A percentile compares a stretch with the other conserved stretches of the same genome.
Conservation (phyloP, 2,329 filamentous ascomycete genomes). For the Ampelomyces quisqualis region DNA sequence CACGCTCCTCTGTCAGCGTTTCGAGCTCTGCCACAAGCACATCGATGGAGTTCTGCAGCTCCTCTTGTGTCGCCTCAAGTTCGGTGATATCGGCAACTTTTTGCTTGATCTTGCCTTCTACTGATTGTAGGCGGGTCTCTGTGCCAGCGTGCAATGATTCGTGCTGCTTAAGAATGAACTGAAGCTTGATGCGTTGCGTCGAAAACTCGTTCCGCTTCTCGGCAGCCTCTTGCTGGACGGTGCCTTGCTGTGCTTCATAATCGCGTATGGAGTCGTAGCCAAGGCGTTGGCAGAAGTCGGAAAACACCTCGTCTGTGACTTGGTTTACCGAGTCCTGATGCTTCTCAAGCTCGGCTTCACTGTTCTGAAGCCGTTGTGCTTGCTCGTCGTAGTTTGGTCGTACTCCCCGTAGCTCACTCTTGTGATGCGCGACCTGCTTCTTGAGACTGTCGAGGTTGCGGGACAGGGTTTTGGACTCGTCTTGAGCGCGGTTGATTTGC, state of each 20-base stretch:
- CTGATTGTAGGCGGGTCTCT: conserved; percentile 65
- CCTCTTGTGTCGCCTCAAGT: conserved; percentile 70
- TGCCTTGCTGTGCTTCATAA: conserved; percentile 91
- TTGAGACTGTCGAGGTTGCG: conserved; percentile 83
- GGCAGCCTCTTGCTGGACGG: conserved; percentile 83
- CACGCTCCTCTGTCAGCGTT: conserved; percentile 69
- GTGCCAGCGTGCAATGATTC: conserved; percentile 72
- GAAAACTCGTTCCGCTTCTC: conserved; percentile 86
- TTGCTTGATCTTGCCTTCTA: conserved; percentile 66
- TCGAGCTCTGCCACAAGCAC: conserved; percentile 75
- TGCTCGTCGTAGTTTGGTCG: conserved; percentile 78
- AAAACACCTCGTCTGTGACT: conserved; percentile 87
- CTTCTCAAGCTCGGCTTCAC: conserved; percentile 57
- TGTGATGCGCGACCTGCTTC: conserved; percentile 73
- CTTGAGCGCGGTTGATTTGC: conserved; percentile 67
- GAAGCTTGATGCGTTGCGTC: conserved; percentile 67
- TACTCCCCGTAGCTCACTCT: conserved; percentile 71
- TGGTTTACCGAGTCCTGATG: conserved; percentile 67
- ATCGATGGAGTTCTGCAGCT: conserved; percentile 72
- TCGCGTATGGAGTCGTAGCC: conserved; percentile 88
- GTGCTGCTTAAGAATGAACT: conserved; percentile 63
- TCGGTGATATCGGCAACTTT: conserved; percentile 64
- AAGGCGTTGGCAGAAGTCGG: conserved; percentile 78
- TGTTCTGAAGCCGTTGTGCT: conserved; percentile 64
- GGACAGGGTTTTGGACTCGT: conserved; percentile 75